Base-by-base conservation (phyloP, 208 protist genomes). In the Crithidia brevicula region DNA sequence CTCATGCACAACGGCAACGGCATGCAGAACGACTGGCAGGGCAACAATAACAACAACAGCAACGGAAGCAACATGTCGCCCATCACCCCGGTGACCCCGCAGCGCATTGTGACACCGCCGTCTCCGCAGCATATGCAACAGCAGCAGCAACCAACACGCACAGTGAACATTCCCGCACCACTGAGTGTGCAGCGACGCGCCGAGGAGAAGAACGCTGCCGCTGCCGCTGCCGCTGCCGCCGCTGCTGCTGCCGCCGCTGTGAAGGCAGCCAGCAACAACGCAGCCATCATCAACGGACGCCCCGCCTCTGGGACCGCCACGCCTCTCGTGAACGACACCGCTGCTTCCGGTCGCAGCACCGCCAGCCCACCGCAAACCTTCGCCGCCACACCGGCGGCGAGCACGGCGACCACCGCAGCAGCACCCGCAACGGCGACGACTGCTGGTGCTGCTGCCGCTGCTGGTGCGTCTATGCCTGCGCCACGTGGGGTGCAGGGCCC, bases 81-180 rank as follows among this genome's bases (percentile, higher is more conserved):
- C 38, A 61, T 49, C 30, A 66, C 53, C 11, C 61, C 60, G 28
- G 36, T 61, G 15, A 64, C 59, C 28, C 56, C 45, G 25, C 53
- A 69, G 46, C 23, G 43, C 20, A 46, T 45, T 15, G 27, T 68
- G 0, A 67, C 63, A 28, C 50, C 54, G 20, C 74, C 36, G 22
- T 66, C 53, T 3, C 70, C 27, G 18, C 70, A 77, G 47, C 64
- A 72, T 10, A 42, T 74, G 38, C 71, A 72, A 38, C 77, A 59
- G 57, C 77, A 63, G 33, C 58, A 56, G 40, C 77, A 70, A 34
- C 78, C 67, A 1, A 18, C 59, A 8, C 66, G 62, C 28, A 71
- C 38, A 15, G 67, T 72, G 60, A 74, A 60, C 51, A 78, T 82
- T 52, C 67, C 72, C 10, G 77, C 59, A 10, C 72, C 72, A 4